Conservation (phyloP, 139 green algal species). For the Trebouxia sp. region DNA sequence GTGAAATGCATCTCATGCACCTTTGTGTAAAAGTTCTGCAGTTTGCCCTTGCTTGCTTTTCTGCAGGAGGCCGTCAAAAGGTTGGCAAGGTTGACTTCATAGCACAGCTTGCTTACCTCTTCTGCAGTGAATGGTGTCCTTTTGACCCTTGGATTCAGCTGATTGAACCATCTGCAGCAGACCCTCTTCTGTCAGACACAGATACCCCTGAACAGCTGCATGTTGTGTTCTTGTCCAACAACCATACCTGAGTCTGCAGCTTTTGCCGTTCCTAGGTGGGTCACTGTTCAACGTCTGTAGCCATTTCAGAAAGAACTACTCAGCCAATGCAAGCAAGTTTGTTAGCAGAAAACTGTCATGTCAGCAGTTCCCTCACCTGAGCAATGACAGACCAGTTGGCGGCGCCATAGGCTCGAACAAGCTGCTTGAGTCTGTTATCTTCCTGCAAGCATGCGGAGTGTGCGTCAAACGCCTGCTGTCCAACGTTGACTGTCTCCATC, state of each 20-base stretch:
- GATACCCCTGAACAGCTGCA: neutral
- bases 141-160: conserved; percentile 79
- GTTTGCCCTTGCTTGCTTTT: neutral
- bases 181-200: neutral
- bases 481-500: too few relatives aligned
- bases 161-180: conserved; percentile 79
- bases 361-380: too few relatives aligned
- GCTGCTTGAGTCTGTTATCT: conserved; percentile 28
- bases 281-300: conserved; percentile 8
- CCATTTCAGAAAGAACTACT: too few relatives aligned
- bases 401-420: conserved; percentile 28
- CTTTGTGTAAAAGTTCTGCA: neutral
- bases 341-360: neutral
- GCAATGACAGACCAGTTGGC: conserved; percentile 40
- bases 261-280: conserved; percentile 72
- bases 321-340: too few relatives aligned
- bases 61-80: neutral
- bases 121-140: conserved; percentile 64
- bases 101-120: conserved; percentile 1
- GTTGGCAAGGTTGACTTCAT: neutral
- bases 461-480: too few relatives aligned
- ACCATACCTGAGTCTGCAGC: conserved; percentile 75
- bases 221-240: neutral
- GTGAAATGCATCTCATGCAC: neutral
- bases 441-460: too few relatives aligned